These are phyloP conservation scores for Salix arbutifolia DNA, from an alignment of 345 rosid genomes.

Conservation along the genomic window DNA sequence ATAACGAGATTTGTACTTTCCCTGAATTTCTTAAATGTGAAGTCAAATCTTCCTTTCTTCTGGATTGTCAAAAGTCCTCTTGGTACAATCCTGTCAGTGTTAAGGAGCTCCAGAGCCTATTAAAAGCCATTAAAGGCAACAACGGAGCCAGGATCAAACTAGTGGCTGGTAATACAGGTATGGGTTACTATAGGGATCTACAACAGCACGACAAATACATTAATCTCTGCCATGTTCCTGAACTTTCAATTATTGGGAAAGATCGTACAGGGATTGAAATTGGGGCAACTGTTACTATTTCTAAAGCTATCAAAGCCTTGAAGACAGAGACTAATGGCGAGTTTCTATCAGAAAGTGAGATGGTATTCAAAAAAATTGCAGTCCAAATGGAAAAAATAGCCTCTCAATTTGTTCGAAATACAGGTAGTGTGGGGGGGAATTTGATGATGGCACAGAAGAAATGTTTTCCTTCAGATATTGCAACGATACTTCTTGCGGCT, in stretches of 20 bases:
- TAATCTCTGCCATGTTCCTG: constrained; percentile 56
- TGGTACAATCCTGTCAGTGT: constrained; percentile 58
- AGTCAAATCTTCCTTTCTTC: constrained; percentile 17
- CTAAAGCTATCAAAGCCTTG: constrained; percentile 49
- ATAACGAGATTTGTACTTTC: constrained; percentile 35
- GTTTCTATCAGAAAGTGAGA: constrained; percentile 17
- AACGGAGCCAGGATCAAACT: constrained; percentile 34
- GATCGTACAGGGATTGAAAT: constrained; percentile 52
- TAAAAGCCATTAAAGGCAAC: constrained; percentile 18
- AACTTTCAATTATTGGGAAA: constrained; percentile 47
- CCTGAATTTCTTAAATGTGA: constrained; percentile 66
- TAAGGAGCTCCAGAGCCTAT: constrained; percentile 43
- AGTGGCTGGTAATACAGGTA: constrained; percentile 71
- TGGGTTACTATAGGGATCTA: constrained; percentile 67
- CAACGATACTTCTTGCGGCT: constrained; percentile 63
- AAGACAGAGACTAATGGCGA: not conserved
- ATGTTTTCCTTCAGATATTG: constrained; percentile 77
- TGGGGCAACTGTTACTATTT: constrained; percentile 77
- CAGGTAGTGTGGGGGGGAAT: constrained; percentile 76
- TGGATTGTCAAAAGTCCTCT: constrained; percentile 34
- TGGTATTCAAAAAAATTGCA: constrained; percentile 47
- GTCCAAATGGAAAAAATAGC: constrained; percentile 74
- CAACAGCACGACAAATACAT: constrained; percentile 46
- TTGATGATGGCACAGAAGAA: constrained; percentile 75
- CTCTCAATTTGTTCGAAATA: constrained; percentile 50